phyloP scores from a whole-genome alignment of 2,329 filamentous ascomycete species.

The Pyrenochaeta sp. region DNA sequence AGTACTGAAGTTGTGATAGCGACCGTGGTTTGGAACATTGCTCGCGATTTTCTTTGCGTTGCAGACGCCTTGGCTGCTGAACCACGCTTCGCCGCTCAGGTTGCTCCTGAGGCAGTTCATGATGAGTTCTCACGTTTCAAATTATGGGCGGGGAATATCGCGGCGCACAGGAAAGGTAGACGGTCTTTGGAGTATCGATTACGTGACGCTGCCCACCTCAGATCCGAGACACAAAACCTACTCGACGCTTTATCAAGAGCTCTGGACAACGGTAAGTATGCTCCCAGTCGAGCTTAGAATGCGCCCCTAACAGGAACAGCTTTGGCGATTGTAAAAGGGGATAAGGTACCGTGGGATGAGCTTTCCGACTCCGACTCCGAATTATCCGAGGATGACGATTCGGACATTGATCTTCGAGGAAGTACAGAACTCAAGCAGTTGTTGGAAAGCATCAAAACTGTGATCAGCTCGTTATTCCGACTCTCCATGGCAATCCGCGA shows the following conservation, averaged over 20 bases:
- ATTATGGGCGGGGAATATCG: conserved; percentile 47
- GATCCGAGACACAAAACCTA: conserved; percentile 23
- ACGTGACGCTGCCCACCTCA: conserved; percentile 41
- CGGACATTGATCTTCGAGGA: conserved; percentile 10
- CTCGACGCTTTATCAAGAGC: conserved; percentile 28
- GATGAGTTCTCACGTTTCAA: conserved; percentile 43
- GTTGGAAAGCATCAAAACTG: conserved; percentile 22
- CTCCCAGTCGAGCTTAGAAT: background rate
- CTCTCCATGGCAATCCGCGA: conserved; percentile 46
- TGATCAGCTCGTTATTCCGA: conserved; percentile 42
- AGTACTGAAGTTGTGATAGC: conserved; percentile 2
- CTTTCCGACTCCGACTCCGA: conserved; percentile 20
- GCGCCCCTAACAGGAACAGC: background rate
- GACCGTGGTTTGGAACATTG: conserved; percentile 1
- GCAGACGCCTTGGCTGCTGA: conserved; percentile 9
- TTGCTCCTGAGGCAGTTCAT: conserved; percentile 14
- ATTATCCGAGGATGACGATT: conserved; percentile 18
- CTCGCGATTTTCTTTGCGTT: conserved; percentile 21
- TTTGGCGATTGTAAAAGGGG: conserved; percentile 20
- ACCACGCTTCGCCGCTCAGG: conserved; percentile 17
- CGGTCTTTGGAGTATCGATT: conserved; percentile 45
- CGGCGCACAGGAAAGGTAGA: conserved; percentile 42
- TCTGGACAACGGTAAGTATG: conserved; percentile 22
- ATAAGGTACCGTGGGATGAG: conserved; percentile 30
- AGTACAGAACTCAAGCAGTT: conserved; percentile 37